These are phyloP conservation scores for Nakaseomyces uthaithaninus DNA, from an alignment of 1,139 yeast species.

Conservation along the genomic window DNA sequence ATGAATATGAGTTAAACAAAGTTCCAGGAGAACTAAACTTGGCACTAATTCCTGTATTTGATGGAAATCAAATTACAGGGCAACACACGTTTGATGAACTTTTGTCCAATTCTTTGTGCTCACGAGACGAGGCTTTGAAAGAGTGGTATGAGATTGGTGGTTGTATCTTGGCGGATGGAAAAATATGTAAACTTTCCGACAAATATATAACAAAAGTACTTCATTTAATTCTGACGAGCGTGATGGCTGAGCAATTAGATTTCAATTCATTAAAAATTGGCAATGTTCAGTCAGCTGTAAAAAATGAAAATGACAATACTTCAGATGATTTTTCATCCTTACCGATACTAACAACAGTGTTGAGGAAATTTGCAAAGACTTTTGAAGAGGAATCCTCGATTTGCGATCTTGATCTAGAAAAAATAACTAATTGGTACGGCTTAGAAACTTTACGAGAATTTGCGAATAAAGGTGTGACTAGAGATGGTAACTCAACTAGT, in stretches of 20 bases:
- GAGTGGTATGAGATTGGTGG: constrained; percentile 56
- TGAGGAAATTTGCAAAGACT: constrained; percentile 39
- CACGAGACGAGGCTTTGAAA: constrained; percentile 44
- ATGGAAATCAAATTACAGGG: constrained; percentile 32
- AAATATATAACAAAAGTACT: constrained; percentile 35
- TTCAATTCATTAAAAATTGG: constrained; percentile 31
- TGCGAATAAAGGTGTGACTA: constrained; percentile 19
- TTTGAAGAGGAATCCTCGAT: neutral
- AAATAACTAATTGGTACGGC: constrained; percentile 55
- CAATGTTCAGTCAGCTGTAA: constrained; percentile 25
- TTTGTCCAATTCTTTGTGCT: constrained; percentile 45
- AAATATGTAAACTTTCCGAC: constrained; percentile 35
- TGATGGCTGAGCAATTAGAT: constrained; percentile 39
- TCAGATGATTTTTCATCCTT: constrained; percentile 25
- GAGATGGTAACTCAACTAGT: constrained; percentile 18
- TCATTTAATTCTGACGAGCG: constrained; percentile 42
- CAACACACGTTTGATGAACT: constrained; percentile 36
- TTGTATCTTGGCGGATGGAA: constrained; percentile 37
- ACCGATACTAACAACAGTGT: constrained; percentile 40
- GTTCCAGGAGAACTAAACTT: constrained; percentile 41
- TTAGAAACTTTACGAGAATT: constrained; percentile 40
- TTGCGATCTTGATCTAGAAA: constrained; percentile 36
- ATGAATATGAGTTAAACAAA: constrained; percentile 44
- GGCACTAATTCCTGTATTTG: constrained; percentile 42
- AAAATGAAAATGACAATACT: constrained; percentile 24